Evolutionary conservation across 2,329 filamentous ascomycete genomes (phyloP), one percentile per base, ranked within the genome.

Genomic region (Corynespora cassiicola): DNA sequence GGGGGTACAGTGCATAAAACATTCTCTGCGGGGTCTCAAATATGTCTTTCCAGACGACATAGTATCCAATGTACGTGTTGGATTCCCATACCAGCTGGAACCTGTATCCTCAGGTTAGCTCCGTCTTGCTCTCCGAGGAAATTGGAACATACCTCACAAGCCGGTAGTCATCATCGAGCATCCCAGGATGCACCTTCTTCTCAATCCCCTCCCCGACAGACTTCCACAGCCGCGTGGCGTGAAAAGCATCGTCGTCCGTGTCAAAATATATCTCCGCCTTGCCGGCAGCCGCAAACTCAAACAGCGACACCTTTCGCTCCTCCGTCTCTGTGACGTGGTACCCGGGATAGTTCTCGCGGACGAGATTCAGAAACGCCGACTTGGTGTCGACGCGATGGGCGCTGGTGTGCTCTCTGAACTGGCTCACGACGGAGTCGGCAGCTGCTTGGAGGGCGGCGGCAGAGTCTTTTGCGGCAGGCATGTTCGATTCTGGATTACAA

Each of bases 81-180:
- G 29, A 48, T n/a, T 56, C 40, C 58, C 61, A 66, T 9, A 43
- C 44, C 32, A 61, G 65, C 30, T 56, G 51, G 39, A 60, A 61
- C 16, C 57, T 56, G 9, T 5, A 17, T 7, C 17, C n/a, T 35
- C 11, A 36, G 14, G n/a, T n/a, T n/a, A n/a, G n/a, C n/a, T n/a
- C n/a, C n/a, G n/a, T n/a, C n/a, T n/a, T n/a, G n/a, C n/a, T n/a
- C n/a, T n/a, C n/a, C n/a, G 3, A 9, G 7, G 11, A 10, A 16
- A 19, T 16, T 17, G 6, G 10, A 10, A 42, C 46, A 17, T 39
- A 56, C 54, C 52, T 46, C 8, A 50, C 54, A 29, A 61, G 58
- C 4, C 56, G 38, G 33, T 42, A 58, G 0, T 55, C 42, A 32
- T 63, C 58, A 4, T 30, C 36, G 12, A 62, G 31, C 9, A 20